Base-by-base conservation (phyloP, 352 stramenopile genomes). In the Phytophthora colocasiae region DNA sequence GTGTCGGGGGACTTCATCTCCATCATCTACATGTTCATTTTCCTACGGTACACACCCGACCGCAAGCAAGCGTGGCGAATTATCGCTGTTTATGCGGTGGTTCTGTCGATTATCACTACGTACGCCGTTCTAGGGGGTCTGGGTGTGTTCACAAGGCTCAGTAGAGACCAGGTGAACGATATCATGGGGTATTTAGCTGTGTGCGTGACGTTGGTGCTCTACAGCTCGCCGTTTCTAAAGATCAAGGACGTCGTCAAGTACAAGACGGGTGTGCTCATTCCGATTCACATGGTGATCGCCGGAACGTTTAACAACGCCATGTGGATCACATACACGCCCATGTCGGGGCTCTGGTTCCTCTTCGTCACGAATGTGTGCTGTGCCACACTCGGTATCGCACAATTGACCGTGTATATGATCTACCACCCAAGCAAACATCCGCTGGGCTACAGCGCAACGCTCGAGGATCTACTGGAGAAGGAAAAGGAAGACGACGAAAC, bases 171-270 rank as follows among this genome's bases (percentile, higher is more conserved):
- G 2, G 69, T 74, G 39, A 62, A 69, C 29, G 58, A 70, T 45
- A 73, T 76, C 43, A 78, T 80, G 58, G 73, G 73, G 4, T 81
- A 76, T 47, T 43, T 73, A 0, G 70, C 66, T 6, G 69, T 73
- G 45, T 80, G 63, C 45, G 72, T 83, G n/a, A 78, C 63, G 5
- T 17, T 87, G 44, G 47, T 87, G 51, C 79, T 90, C 12, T 88
- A 87, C 69, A 71, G 68, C 41, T 87, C 78, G n/a, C 81, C 81
- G 3, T 78, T 90, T 44, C 74, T 84, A 39, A 81, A 82, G 40
- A 67, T 87, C 53, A 53, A 56, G 22, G 65, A 76, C 32, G 81
- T 90, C 22, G 24, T 88, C 58, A 69, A 68, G 62, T 74, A 76
- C 72, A 77, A 75, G 39, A 83, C 75, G 9, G 77, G 77, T 0